These are phyloP conservation scores for Penicillium freii DNA, from an alignment of 2,329 filamentous ascomycete species.

Conservation along the genomic window DNA sequence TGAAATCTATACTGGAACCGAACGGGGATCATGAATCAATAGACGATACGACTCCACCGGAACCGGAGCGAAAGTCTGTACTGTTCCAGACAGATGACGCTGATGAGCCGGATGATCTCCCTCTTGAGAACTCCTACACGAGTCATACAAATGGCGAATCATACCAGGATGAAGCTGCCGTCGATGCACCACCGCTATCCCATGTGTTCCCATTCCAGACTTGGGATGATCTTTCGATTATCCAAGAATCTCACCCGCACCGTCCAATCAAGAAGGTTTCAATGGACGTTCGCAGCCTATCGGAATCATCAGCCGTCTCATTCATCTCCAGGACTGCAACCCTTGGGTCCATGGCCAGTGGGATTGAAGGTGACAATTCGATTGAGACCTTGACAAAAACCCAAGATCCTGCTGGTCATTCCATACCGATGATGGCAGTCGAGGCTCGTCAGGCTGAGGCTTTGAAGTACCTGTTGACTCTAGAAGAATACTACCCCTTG, in stretches of 20 bases:
- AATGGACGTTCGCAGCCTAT: constrained; percentile 86
- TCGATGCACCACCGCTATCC: constrained; percentile 52
- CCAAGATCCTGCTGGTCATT: constrained; percentile 70
- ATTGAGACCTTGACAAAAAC: constrained; percentile 62
- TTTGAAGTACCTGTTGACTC: constrained; percentile 74
- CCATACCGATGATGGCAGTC: constrained; percentile 82
- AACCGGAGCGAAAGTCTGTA: constrained; percentile 36
- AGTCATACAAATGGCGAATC: constrained; percentile 22
- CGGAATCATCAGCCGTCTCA: constrained; percentile 79
- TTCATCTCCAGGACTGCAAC: constrained; percentile 78
- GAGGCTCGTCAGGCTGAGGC: constrained; percentile 68
- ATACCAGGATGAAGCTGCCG: constrained; percentile 12
- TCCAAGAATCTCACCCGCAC: constrained; percentile 35
- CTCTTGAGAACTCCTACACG: constrained; percentile 23
- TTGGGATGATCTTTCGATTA: constrained; percentile 48
- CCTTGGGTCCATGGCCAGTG: constrained; percentile 69
- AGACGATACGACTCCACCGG: constrained; percentile 37
- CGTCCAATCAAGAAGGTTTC: constrained; percentile 75
- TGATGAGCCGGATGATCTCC: constrained; percentile 25
- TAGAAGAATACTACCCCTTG: constrained; percentile 72
- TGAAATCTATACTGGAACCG: constrained; percentile 78
- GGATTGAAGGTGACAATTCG: constrained; percentile 80
- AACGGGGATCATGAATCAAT: constrained; percentile 48
- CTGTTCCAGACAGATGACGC: constrained; percentile 39
- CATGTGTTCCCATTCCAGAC: constrained; percentile 92